Conservation (phyloP, 2,329 filamentous ascomycete genomes). For the Podosphaera leucotricha region DNA sequence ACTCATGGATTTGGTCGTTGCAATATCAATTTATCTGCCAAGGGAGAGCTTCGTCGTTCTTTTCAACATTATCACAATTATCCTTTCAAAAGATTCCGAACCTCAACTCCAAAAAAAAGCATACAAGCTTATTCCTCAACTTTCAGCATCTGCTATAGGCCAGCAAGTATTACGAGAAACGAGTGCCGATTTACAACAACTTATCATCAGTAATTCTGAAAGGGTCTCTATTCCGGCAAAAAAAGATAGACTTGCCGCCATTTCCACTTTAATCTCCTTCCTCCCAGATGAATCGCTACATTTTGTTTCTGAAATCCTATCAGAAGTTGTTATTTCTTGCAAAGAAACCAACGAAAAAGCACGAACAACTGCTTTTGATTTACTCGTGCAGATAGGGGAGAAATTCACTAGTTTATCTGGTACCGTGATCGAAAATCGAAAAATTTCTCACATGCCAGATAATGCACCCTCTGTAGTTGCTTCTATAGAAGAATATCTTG, state of each 20-base stretch:
- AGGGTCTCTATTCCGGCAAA: slow-evolving; percentile 72
- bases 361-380: slow-evolving; percentile 66
- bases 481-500: slow-evolving; percentile 84
- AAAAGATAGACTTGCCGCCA: slow-evolving; percentile 63
- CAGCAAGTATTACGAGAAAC: slow-evolving; percentile 53
- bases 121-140: slow-evolving; percentile 86
- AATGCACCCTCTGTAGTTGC: slow-evolving; percentile 58
- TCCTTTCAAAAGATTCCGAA: slow-evolving; percentile 62
- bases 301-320: slow-evolving; percentile 77
- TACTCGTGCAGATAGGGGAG: slow-evolving; percentile 71
- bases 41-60: slow-evolving; percentile 63
- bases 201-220: slow-evolving; percentile 57
- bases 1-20: slow-evolving; percentile 88
- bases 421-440: slow-evolving; percentile 58
- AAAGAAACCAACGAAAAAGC: slow-evolving; percentile 97
- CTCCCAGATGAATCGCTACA: slow-evolving; percentile 59
- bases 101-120: slow-evolving; percentile 96
- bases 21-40: slow-evolving; percentile 82
- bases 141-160: slow-evolving; percentile 61
- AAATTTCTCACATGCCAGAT: slow-evolving; percentile 66
- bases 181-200: slow-evolving; percentile 53
- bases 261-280: slow-evolving; percentile 57
- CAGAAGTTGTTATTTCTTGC: slow-evolving; percentile 85
- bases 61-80: slow-evolving; percentile 65
- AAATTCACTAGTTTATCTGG: slow-evolving; percentile 45